phyloP scores from a whole-genome alignment of 805 yeast genomes.

The Candida awuae region DNA sequence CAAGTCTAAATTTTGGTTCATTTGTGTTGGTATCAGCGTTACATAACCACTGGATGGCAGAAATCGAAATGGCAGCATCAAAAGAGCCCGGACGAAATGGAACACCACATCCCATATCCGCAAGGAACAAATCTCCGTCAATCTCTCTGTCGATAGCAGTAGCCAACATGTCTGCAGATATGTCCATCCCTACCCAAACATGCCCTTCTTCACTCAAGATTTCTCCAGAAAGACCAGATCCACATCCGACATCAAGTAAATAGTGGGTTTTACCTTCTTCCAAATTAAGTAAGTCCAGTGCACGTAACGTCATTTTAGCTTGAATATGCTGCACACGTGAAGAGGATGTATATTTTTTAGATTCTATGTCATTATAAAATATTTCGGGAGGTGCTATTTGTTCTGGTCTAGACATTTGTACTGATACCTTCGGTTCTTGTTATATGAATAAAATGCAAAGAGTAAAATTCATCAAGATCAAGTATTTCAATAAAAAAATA shows the following conservation, averaged over 20 bases:
- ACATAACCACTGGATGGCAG: slow-evolving; percentile 97
- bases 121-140: slow-evolving; percentile 86
- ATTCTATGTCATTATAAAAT: slow-evolving; percentile 86
- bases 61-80: slow-evolving; percentile 91
- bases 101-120: slow-evolving; percentile 89
- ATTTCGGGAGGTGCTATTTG: slow-evolving; percentile 94
- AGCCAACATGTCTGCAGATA: slow-evolving; percentile 91
- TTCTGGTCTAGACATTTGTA: slow-evolving; percentile 86
- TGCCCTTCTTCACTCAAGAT: slow-evolving; percentile 90
- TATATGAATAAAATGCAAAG: no score
- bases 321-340: slow-evolving; percentile 98
- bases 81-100: slow-evolving; percentile 95
- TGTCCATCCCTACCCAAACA: slow-evolving; percentile 94
- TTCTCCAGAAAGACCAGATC: slow-evolving; percentile 94
- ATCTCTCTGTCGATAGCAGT: slow-evolving; percentile 87
- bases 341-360: slow-evolving; percentile 81
- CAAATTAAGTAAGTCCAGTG: slow-evolving; percentile 76
- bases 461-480: no score
- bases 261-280: slow-evolving; percentile 56
- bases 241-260: slow-evolving; percentile 90
- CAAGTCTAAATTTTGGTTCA: slow-evolving; percentile 76
- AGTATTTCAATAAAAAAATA: no score
- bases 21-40: slow-evolving; percentile 80
- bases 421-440: neutral
- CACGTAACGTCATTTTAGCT: slow-evolving; percentile 94